Evolutionary conservation across 345 rosid genomes (phyloP), one percentile per base, ranked within the genome.

Genomic region (Salix arbutifolia): DNA sequence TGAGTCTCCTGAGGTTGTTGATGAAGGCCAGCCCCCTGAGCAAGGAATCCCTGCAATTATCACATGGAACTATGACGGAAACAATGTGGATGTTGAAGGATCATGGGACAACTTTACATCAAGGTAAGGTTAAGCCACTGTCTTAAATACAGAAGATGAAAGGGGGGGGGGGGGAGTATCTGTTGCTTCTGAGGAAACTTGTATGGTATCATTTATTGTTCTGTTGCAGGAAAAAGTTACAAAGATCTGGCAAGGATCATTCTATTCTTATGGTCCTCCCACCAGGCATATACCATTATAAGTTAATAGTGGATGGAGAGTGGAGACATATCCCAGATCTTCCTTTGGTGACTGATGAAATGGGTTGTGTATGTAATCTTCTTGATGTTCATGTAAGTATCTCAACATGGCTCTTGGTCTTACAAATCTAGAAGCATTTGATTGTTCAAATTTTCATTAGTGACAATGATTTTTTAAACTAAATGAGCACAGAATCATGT

Each of bases 91-190:
- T 4, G 92, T 96, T 46, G 93, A 91, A 87, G 99, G 99, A 70
- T 93, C 98, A 48, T 92, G 98, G 99, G 98, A 96, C 84, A 89
- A 87, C 62, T 93, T 98, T 92, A 84, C 73, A 66, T 87, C 97
- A 56, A 92, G 89, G 99, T 91, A 72, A 78, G 66, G 69, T 70
- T 25, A 28, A 30, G 19, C 33, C 37, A 38, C 25, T 68, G 17
- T 21, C 21, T 65, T 40, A 14, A 25, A 6, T 7, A 33, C 16
- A 16, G 23, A 35, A 38, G 38, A 60, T 19, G 6, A 8, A n/a
- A 33, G 11, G 23, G n/a, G n/a, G n/a, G n/a, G n/a, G n/a, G n/a
- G n/a, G n/a, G 16, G n/a, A 52, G 58, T 52, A n/a, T 4, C 3
- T 33, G 38, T 66, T 33, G 16, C 50, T 74, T 61, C 4, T 23